phyloP scores from a whole-genome alignment of 257 asterid genomes.

The Solanum gandarillasii region DNA sequence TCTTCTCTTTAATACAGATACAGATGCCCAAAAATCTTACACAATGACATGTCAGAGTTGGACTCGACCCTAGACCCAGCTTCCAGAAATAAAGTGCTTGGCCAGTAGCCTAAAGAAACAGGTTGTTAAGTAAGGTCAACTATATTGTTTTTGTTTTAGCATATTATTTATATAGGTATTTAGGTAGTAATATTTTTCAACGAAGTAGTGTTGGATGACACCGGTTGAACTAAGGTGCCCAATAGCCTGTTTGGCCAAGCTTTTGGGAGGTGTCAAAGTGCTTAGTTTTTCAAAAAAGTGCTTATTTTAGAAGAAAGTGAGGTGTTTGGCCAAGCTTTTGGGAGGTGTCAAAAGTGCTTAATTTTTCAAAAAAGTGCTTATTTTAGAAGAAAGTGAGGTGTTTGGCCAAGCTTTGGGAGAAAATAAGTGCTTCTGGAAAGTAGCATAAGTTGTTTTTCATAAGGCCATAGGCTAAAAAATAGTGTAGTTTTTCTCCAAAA shows the following conservation, averaged over 20 bases:
- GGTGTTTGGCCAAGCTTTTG: background rate
- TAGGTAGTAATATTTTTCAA: background rate
- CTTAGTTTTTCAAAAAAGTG: background rate
- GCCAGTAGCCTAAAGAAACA: background rate
- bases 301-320: background rate
- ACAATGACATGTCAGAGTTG: background rate
- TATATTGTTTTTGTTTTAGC: background rate
- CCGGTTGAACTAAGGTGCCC: background rate
- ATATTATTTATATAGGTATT: background rate
- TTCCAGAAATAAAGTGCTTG: background rate
- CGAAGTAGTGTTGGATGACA: background rate
- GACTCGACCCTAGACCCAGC: background rate
- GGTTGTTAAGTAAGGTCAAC: background rate
- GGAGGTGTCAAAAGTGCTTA: background rate
- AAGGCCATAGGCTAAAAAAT: background rate
- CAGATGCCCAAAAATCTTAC: background rate
- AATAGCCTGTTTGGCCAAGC: background rate
- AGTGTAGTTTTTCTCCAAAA: background rate
- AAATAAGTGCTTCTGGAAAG: background rate
- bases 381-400: background rate
- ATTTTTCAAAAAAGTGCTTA: background rate
- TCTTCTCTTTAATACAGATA: background rate
- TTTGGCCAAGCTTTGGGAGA: background rate
- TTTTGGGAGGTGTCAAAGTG: background rate
- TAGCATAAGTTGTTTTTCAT: background rate